These are phyloP conservation scores for Exophiala spinifera DNA, from an alignment of 2,329 filamentous ascomycete species.

Conservation along the genomic window DNA sequence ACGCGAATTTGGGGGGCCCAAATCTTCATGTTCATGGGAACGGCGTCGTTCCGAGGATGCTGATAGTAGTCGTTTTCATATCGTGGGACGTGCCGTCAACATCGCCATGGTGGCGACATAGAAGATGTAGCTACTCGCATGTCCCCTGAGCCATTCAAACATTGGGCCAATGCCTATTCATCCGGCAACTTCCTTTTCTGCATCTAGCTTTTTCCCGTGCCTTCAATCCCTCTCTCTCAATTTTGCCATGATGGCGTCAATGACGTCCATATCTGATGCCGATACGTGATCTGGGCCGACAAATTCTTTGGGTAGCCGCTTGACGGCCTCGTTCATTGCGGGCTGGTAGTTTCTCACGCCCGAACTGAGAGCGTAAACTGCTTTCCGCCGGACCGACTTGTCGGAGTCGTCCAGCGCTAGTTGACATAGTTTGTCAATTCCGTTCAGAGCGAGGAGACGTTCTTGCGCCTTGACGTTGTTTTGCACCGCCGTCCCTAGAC, in stretches of 20 bases:
- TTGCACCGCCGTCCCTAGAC: conserved; percentile 88
- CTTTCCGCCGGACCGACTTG: conserved; percentile 73
- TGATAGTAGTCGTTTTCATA: not conserved
- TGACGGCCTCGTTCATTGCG: conserved; percentile 62
- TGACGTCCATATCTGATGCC: conserved; percentile 79
- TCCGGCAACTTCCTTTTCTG: conserved; percentile 2
- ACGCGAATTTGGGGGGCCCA: too few species aligned
- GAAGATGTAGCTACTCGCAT: not conserved
- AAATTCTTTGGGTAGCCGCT: conserved; percentile 63
- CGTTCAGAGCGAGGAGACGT: conserved; percentile 60
- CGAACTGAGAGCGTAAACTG: conserved; percentile 82
- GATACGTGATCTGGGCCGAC: conserved; percentile 63
- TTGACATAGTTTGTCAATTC: conserved; percentile 66
- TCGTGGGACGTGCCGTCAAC: not conserved
- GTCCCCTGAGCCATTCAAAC: not conserved
- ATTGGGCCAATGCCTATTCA: not conserved
- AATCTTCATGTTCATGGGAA: too few species aligned
- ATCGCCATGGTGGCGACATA: not conserved
- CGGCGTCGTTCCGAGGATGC: too few species aligned
- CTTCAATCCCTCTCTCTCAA: conserved; percentile 40
- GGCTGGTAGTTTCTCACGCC: conserved; percentile 87
- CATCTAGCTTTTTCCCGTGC: not conserved
- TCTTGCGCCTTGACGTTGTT: conserved; percentile 89
- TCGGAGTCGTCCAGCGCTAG: conserved; percentile 61
- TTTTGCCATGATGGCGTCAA: conserved; percentile 70